Base-by-base conservation (phyloP, 306 rosid species). In the Abrus precatorius region DNA sequence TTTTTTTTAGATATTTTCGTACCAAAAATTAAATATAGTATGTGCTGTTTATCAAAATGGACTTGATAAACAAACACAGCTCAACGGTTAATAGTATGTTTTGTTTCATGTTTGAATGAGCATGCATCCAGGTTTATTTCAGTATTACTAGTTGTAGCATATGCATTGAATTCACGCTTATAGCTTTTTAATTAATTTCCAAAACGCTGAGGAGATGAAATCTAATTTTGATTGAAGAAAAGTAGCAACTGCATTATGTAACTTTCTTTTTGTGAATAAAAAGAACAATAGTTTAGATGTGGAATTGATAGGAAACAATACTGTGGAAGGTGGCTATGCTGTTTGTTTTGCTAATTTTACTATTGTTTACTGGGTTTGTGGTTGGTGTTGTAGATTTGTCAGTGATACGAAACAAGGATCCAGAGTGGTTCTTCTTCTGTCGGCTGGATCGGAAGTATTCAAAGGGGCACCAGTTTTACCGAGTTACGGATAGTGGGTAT, bases 361-460 rank as follows among this genome's bases (percentile, higher is more conserved):
- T 67, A 12, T 29, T 53, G 65, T 2, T 28, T 71, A 11, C 43
- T 36, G 69, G 59, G 48, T 27, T 30, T 52, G 72, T 59, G 20
- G 20, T 20, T 20, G 20, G 67, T 74, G 33, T 38, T 79, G 73
- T 82, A 95, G 99, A 84, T 82, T 87, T 92, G 69, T 92, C 98
- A 1, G 86, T 87, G 43, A 88, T 96, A 34, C 75, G 80, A 82
- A 90, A 91, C 33, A 86, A 87, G 84, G 99, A 96, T 85, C 98
- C 87, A 3, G 97, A 96, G 86, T 96, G 99, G 99, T 93, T 96
- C 91, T 96, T 93, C 85, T 96, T 96, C 89, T 96, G 98, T 77
- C 99, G 97, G 0, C 97, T 87, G 88, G 98, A 92, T 82, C 77
- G 92, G 12, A 96, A 96, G 87, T 96, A 96, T 78, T 97, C 99